These are phyloP conservation scores for Termitomyces eurrhizus DNA, from an alignment of 768 basidiomycete genomes.

Conservation along the genomic window DNA sequence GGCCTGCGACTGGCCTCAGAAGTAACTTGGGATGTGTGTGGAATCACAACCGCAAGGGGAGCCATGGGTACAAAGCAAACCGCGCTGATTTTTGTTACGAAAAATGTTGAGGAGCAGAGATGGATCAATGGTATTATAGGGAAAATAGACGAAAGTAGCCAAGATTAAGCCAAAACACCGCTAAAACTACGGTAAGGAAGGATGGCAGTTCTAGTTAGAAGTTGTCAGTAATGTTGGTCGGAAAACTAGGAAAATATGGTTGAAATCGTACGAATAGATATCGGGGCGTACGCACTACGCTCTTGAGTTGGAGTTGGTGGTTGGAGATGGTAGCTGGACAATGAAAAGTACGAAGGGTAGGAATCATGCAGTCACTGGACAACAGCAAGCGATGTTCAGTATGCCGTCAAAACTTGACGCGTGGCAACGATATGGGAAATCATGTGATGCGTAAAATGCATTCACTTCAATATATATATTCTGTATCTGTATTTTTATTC, in stretches of 20 bases:
- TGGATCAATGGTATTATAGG: slow-evolving; percentile 5
- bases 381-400: slow-evolving; percentile 11
- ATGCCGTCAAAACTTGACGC: slow-evolving; percentile 12
- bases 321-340: not conserved
- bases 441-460: slow-evolving; percentile 6
- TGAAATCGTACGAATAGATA: not conserved
- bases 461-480: not conserved
- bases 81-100: not conserved
- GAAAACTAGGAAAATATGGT: not conserved
- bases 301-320: slow-evolving; percentile 8
- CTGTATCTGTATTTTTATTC: not conserved
- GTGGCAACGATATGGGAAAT: slow-evolving; percentile 12
- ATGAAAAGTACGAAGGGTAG: slow-evolving; percentile 6
- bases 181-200: not conserved
- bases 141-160: not conserved
- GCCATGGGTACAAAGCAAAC: slow-evolving; percentile 16
- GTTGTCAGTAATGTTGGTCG: not conserved
- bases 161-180: slow-evolving; percentile 1
- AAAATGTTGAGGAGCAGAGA: not conserved
- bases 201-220: not conserved
- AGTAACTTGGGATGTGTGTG: slow-evolving; percentile 26
- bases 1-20: slow-evolving; percentile 23
- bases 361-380: slow-evolving; percentile 12
- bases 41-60: slow-evolving; percentile 22
- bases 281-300: slow-evolving; percentile 15